Evolutionary conservation across 257 asterid genomes (phyloP).

Genomic region (Apocynum venetum): DNA sequence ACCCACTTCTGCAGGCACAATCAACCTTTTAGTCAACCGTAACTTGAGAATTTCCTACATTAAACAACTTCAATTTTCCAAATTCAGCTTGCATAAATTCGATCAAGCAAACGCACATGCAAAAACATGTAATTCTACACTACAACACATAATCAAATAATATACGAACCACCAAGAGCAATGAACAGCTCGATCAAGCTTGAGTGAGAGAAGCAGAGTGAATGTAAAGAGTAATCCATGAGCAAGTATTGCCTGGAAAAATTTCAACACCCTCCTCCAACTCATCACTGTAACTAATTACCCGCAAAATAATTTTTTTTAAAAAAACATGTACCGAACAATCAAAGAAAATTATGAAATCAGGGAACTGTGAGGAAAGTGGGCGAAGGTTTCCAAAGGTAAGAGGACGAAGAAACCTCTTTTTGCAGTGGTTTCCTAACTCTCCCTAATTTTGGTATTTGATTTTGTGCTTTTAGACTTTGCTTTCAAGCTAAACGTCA

Average conservation of each 20-base stretch:
- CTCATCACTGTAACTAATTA: slow-evolving; percentile 33
- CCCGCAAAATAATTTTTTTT: slow-evolving; percentile 1
- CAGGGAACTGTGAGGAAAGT: not conserved
- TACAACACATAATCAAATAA: not conserved
- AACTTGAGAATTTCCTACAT: not conserved
- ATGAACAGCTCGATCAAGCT: slow-evolving; percentile 56
- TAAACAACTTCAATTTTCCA: not conserved
- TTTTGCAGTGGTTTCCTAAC: not conserved
- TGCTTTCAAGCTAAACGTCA: not conserved
- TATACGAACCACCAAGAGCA: slow-evolving; percentile 79
- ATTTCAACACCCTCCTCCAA: slow-evolving; percentile 76
- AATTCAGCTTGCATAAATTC: not conserved
- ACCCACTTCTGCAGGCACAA: not conserved
- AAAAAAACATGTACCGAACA: not conserved
- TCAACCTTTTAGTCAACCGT: not conserved
- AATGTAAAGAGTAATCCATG: slow-evolving; percentile 76
- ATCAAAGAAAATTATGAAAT: not conserved
- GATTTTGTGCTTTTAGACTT: not conserved
- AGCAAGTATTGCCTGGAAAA: slow-evolving; percentile 70
- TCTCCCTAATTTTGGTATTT: not conserved
- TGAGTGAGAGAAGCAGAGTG: slow-evolving; percentile 68
- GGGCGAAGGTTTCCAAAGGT: not conserved
- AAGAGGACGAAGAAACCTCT: not conserved
- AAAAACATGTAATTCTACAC: not conserved
- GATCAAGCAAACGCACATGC: not conserved